Base-by-base conservation (phyloP, 768 basidiomycete species). In the Hygrocybe coccinea region DNA sequence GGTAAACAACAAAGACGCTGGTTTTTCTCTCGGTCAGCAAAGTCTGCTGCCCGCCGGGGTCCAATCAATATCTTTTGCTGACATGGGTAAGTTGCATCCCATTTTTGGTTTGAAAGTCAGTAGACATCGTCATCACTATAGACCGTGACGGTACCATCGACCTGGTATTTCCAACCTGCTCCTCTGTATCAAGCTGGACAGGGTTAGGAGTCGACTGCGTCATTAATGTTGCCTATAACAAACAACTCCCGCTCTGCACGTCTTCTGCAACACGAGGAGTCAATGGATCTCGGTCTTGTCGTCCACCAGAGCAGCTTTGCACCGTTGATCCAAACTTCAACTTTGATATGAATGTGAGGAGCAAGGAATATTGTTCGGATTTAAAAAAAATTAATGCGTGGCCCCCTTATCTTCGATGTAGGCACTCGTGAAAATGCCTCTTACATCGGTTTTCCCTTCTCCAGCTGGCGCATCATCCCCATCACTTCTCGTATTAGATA, bases 131-230 rank as follows among this genome's bases (percentile, higher is more conserved):
- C n/a, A n/a, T n/a, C n/a, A n/a, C n/a, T 50, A 2, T 57, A 89
- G 95, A 98, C 64, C 85, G 97, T 6, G 97, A 98, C 62, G 97
- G 97, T 1, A 95, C 95, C 1, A 89, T 98, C 33, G 97, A 98
- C 68, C 84, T 98, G 79, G 78, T 99, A 44, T 92, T 97, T 65
- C 81, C 91, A 0, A 89, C 89, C 0, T 99, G 97, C 66, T 71
- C 76, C 0, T 80, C 77, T 2, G 82, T 90, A n/a, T 86, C 88
- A 0, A 67, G 75, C 1, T 74, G 79, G 1, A 83, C 79, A 0
- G 93, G 94, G 2, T 71, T 89, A 0, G 94, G 94, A 10, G 73
- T 74, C 2, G 79, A 82, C 38, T 98, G 97, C 67, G 75, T 74
- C 49, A 81, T 99, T 69, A 95, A 95, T 65, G 87, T 98, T 54